phyloP scores from a whole-genome alignment of 257 asterid genomes.

The Ballota nigra region DNA sequence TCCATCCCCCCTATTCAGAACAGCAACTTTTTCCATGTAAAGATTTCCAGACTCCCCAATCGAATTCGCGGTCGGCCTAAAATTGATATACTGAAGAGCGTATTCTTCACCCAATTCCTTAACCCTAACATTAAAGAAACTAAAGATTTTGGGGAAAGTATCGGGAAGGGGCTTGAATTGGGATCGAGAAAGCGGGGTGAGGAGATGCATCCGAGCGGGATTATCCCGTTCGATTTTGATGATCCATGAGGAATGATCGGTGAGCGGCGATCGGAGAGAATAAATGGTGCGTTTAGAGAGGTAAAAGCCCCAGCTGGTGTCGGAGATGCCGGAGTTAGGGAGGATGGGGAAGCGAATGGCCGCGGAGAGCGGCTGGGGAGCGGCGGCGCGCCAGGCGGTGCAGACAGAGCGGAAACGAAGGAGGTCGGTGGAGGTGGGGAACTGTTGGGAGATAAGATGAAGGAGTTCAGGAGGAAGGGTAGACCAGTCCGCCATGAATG shows the following conservation, averaged over 20 bases:
- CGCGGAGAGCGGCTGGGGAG: conserved; percentile 33
- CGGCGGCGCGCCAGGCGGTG: conserved; percentile 74
- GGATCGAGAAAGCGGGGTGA: conserved; percentile 57
- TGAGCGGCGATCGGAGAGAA: conserved; percentile 36
- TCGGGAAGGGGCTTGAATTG: conserved; percentile 50
- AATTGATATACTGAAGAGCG: conserved; percentile 68
- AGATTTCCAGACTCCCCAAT: conserved; percentile 70
- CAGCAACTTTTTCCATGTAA: conserved; percentile 82
- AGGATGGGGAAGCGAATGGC: conserved; percentile 67
- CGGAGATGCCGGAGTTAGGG: conserved; percentile 71
- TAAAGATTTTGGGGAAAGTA: conserved; percentile 50
- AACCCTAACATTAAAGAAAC: conserved; percentile 44
- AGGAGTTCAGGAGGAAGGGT: conserved; percentile 71
- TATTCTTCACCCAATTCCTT: conserved; percentile 59
- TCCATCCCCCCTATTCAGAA: conserved; percentile 29
- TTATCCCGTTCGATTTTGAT: conserved; percentile 61
- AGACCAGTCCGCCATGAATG: conserved; percentile 78
- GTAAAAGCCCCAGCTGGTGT: conserved; percentile 69
- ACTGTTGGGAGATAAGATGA: conserved; percentile 47
- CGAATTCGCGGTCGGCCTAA: conserved; percentile 68
- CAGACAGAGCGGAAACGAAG: conserved; percentile 84
- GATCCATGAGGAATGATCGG: conserved; percentile 49
- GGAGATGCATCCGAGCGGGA: conserved; percentile 49
- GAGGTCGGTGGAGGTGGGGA: conserved; percentile 58
- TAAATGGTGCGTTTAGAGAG: conserved; percentile 65